Percentiles rank a stretch among this genome's conserved stretches.
Evolutionary conservation across 768 basidiomycete genomes (phyloP).

Genomic region (Heimioporus sp.): DNA sequence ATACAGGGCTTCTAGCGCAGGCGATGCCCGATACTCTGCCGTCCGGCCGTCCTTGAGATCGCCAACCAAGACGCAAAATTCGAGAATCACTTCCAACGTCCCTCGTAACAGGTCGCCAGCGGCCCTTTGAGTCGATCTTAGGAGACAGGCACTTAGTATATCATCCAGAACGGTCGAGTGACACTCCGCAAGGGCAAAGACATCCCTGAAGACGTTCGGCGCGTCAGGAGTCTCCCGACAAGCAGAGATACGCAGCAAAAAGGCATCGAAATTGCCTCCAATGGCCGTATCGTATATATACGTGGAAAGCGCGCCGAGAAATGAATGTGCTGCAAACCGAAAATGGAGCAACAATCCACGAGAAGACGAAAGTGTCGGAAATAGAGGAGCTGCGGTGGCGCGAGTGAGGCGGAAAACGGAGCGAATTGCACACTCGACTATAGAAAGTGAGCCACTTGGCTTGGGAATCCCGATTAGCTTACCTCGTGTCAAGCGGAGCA

Average conservation of each 20-base stretch:
- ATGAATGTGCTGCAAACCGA: slow-evolving; percentile 71
- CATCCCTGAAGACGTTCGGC: slow-evolving; percentile 51
- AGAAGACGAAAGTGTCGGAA: slow-evolving; percentile 54
- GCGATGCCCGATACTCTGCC: slow-evolving; percentile 65
- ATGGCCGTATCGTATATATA: slow-evolving; percentile 86
- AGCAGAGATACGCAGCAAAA: slow-evolving; percentile 45
- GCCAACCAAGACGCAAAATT: slow-evolving; percentile 63
- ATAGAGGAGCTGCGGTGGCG: slow-evolving; percentile 42
- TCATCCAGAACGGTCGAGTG: slow-evolving; percentile 73
- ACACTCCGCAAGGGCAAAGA: slow-evolving; percentile 65
- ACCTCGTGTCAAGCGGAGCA: slow-evolving; percentile 81
- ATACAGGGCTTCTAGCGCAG: slow-evolving; percentile 52
- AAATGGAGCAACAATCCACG: slow-evolving; percentile 61
- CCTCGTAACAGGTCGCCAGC: slow-evolving; percentile 64
- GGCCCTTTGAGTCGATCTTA: slow-evolving; percentile 64
- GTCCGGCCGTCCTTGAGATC: slow-evolving; percentile 53
- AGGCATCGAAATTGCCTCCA: slow-evolving; percentile 69
- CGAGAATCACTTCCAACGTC: slow-evolving; percentile 62
- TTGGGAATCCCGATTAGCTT: slow-evolving; percentile 11
- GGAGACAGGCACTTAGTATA: slow-evolving; percentile 71
- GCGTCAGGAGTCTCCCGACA: slow-evolving; percentile 19
- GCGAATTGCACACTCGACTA: slow-evolving; percentile 67
- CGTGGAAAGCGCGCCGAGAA: slow-evolving; percentile 61
- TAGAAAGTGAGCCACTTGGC: slow-evolving; percentile 1
- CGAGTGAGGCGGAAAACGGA: slow-evolving; percentile 66